Conservation (phyloP, 192 early-diverging fungal genomes). For the Martensiomyces pterosporus region DNA sequence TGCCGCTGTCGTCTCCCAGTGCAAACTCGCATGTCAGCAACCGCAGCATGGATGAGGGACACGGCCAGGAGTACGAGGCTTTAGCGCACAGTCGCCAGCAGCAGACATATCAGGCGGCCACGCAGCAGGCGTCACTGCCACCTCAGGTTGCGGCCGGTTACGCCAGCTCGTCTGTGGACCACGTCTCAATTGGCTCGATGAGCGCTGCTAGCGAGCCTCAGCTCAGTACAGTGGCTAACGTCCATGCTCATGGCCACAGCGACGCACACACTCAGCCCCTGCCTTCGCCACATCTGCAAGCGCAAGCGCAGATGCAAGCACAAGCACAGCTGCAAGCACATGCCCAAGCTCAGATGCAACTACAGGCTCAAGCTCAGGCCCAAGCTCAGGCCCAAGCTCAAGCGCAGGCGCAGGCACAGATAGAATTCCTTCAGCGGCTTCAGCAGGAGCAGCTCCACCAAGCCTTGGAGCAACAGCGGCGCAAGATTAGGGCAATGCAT, state of each 20-base stretch:
- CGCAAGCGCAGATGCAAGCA: constrained; percentile 4
- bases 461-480: constrained; percentile 32
- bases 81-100: not conserved
- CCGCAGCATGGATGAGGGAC: constrained; percentile 23
- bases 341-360: not conserved
- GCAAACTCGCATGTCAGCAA: constrained; percentile 23
- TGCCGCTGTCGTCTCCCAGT: constrained; percentile 25
- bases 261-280: constrained; percentile 1
- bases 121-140: not conserved
- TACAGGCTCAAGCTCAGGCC: constrained; percentile 9
- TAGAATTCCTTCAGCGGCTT: constrained; percentile 27
- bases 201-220: no score
- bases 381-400: constrained; percentile 17
- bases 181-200: no score
- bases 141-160: not conserved
- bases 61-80: no score
- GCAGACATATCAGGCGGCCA: not conserved
- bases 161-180: not conserved
- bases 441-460: constrained; percentile 18
- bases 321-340: constrained; percentile 2
- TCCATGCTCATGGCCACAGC: not conserved
- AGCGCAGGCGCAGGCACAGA: constrained; percentile 14
- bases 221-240: no score
- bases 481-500: constrained; percentile 19
- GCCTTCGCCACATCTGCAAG: constrained; percentile 2